Evolutionary conservation across 768 basidiomycete species (phyloP).

Genomic region (Neoboletus subvelutipes): DNA sequence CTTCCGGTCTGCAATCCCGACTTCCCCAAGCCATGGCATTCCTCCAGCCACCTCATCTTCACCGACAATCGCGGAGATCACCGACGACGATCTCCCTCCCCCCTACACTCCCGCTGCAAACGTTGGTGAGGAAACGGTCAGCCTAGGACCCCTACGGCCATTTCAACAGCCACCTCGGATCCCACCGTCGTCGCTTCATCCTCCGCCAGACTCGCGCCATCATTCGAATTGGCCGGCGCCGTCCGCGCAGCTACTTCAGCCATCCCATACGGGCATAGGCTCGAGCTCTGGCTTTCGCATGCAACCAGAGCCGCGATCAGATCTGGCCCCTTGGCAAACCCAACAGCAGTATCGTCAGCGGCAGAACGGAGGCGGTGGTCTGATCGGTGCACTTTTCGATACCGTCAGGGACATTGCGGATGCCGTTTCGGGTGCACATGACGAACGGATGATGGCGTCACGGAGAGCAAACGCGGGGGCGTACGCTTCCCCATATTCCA

Average conservation of each 20-base stretch:
- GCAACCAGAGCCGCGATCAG: conserved; percentile 15
- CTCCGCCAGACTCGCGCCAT: not conserved
- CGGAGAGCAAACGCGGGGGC: conserved; percentile 20
- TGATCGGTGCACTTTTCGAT: conserved; percentile 28
- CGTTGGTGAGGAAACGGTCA: conserved; percentile 60
- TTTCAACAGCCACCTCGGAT: conserved; percentile 47
- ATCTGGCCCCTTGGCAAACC: conserved; percentile 22
- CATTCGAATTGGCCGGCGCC: not conserved
- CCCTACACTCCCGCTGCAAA: conserved; percentile 65
- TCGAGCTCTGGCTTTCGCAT: conserved; percentile 8
- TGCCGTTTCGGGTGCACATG: conserved; percentile 24
- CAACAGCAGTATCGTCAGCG: conserved; percentile 19
- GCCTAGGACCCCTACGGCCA: conserved; percentile 61
- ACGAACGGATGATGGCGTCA: conserved; percentile 15
- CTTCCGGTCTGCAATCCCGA: not conserved
- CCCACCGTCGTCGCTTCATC: conserved; percentile 4
- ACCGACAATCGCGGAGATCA: not conserved
- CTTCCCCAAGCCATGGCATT: not conserved
- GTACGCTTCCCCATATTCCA: conserved; percentile 21
- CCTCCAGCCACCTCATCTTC: not conserved
- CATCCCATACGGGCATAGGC: not conserved
- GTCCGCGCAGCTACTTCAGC: not conserved
- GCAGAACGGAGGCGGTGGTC: conserved; percentile 22
- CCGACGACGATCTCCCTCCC: conserved; percentile 62
- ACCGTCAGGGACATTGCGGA: conserved; percentile 31